Evolutionary conservation across 495 filamentous ascomycete genomes (phyloP).

Genomic region (Xylona heveae): DNA sequence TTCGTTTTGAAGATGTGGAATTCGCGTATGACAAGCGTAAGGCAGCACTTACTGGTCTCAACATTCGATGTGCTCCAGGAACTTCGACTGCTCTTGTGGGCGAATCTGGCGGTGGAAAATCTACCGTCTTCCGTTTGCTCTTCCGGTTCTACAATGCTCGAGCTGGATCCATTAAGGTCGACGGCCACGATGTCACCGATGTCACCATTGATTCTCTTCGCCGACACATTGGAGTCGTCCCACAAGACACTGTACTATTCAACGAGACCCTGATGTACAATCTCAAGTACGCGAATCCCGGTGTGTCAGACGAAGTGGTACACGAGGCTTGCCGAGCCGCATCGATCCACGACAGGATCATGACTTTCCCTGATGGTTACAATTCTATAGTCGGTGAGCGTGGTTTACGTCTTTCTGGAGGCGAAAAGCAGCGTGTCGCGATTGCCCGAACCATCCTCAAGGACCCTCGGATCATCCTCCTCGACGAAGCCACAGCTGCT

Average conservation of each 20-base stretch:
- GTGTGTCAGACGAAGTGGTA: conserved; percentile 69
- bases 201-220: conserved; percentile 88
- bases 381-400: conserved; percentile 87
- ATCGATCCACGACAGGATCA: conserved; percentile 88
- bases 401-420: conserved; percentile 76
- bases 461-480: conserved; percentile 82
- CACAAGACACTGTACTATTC: conserved; percentile 91
- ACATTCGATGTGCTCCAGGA: conserved; percentile 64
- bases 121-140: conserved; percentile 85
- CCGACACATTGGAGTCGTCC: conserved; percentile 79
- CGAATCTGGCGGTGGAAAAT: conserved; percentile 91
- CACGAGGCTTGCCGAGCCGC: conserved; percentile 78
- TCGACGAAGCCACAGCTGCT: conserved; percentile 92
- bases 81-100: conserved; percentile 92
- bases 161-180: conserved; percentile 59
- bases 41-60: conserved; percentile 62
- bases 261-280: conserved; percentile 98
- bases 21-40: conserved; percentile 82
- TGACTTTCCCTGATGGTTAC: conserved; percentile 84
- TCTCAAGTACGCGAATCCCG: conserved; percentile 76
- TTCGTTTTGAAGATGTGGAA: conserved; percentile 67
- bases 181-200: conserved; percentile 64
- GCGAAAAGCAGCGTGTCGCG: conserved; percentile 91
- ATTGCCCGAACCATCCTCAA: conserved; percentile 95
- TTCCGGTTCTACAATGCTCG: conserved; percentile 85